Percentiles rank a stretch among this genome's conserved stretches.
These are phyloP conservation scores for Wilcoxina mikolae DNA, from an alignment of 495 filamentous ascomycete species.

Conservation along the genomic window DNA sequence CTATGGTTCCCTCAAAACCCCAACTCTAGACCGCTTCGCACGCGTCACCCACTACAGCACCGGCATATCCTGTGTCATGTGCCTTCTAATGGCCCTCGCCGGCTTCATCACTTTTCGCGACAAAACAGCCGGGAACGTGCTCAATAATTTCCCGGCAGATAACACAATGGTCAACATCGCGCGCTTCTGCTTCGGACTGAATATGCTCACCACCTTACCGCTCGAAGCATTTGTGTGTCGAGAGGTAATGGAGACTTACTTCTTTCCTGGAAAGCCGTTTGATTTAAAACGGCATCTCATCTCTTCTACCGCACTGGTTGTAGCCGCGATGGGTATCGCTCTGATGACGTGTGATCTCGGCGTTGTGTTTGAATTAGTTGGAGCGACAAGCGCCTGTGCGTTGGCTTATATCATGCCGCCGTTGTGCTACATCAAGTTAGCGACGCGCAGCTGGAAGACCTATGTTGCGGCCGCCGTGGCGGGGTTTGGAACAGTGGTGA, in stretches of 20 bases:
- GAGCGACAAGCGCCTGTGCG: constrained; percentile 83
- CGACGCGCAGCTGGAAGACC: constrained; percentile 60
- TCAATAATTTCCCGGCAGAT: constrained; percentile 88
- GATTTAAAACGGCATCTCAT: constrained; percentile 72
- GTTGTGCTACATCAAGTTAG: constrained; percentile 85
- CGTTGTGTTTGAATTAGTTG: constrained; percentile 85
- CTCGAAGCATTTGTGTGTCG: constrained; percentile 95
- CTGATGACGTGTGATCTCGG: constrained; percentile 86
- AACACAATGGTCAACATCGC: constrained; percentile 90
- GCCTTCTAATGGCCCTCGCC: constrained; percentile 69
- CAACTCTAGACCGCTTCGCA: constrained; percentile 86
- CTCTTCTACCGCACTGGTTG: constrained; percentile 64
- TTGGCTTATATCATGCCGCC: constrained; percentile 92
- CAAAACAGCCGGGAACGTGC: constrained; percentile 80
- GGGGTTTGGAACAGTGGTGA: constrained; percentile 65
- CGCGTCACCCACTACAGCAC: constrained; percentile 87
- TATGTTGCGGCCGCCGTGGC: constrained; percentile 53
- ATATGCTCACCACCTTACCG: constrained; percentile 95
- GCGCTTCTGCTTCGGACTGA: constrained; percentile 84
- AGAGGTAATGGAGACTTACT: constrained; percentile 92
- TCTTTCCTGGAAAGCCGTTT: constrained; percentile 64
- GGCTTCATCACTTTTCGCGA: constrained; percentile 90
- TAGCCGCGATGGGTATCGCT: constrained; percentile 59
- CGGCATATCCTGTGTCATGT: constrained; percentile 71
- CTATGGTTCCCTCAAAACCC: constrained; percentile 86